Evolutionary conservation across 1,284 basidiomycete genomes (phyloP).

Genomic region (Leccinum fuscescens): DNA sequence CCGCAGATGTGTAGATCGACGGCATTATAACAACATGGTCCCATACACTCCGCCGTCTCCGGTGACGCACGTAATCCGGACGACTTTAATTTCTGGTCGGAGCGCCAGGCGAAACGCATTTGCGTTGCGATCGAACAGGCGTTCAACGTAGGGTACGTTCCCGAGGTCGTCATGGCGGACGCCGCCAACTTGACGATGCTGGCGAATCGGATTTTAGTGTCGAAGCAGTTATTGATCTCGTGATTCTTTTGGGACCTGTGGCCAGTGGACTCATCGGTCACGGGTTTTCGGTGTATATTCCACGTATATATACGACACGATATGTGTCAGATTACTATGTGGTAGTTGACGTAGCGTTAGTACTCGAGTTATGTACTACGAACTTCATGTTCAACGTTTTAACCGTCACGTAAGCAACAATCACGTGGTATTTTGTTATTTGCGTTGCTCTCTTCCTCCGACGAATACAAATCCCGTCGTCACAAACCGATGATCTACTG

Average conservation of each 20-base stretch:
- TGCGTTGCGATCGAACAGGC: slow-evolving; percentile 73
- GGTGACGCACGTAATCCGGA: slow-evolving; percentile 69
- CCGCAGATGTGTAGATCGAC: slow-evolving; percentile 9
- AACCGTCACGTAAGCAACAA: too few species aligned
- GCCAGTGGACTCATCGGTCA: not conserved
- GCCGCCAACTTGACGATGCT: slow-evolving; percentile 81
- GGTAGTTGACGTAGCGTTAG: too few species aligned
- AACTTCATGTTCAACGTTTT: too few species aligned
- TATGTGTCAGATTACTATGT: too few species aligned
- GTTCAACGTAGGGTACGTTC: slow-evolving; percentile 85
- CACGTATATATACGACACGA: too few species aligned
- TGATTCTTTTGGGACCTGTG: not conserved
- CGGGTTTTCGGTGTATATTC: too few species aligned
- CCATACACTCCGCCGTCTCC: slow-evolving; percentile 4
- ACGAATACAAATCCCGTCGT: too few species aligned
- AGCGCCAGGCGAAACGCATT: slow-evolving; percentile 86
- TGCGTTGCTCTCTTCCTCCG: too few species aligned
- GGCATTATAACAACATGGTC: slow-evolving; percentile 23
- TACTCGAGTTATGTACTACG: too few species aligned
- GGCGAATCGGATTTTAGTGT: slow-evolving; percentile 80
- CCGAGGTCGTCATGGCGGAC: slow-evolving; percentile 92
- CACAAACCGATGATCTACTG: too few species aligned
- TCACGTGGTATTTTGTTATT: too few species aligned
- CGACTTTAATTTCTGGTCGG: slow-evolving; percentile 94
- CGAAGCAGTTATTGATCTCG: slow-evolving; percentile 57